Conservation (phyloP, 495 filamentous ascomycete genomes). For the Lepraria neglecta region DNA sequence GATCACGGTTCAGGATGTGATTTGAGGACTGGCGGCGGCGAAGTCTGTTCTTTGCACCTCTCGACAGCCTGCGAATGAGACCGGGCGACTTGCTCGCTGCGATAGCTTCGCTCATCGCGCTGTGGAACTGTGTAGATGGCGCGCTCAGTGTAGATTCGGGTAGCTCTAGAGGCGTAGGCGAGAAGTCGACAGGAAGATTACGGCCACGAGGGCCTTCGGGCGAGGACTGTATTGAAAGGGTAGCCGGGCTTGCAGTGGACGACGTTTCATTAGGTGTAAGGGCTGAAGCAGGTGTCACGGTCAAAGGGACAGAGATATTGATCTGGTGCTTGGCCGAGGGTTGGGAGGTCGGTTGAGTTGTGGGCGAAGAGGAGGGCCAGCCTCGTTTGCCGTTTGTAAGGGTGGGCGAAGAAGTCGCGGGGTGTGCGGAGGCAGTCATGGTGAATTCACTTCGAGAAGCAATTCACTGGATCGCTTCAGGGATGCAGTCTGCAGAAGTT, state of each 20-base stretch:
- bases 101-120: constrained; percentile 48
- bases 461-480: constrained; percentile 24
- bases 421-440: constrained; percentile 22
- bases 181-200: constrained; percentile 31
- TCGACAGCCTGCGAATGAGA: constrained; percentile 59
- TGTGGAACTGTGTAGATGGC: constrained; percentile 37
- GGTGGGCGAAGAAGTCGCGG: constrained; percentile 23
- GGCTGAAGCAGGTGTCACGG: constrained; percentile 22
- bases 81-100: constrained; percentile 48
- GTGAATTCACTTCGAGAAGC: neutral
- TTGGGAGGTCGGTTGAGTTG: constrained; percentile 4
- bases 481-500: constrained; percentile 1
- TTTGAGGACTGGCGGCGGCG: constrained; percentile 66
- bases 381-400: constrained; percentile 22
- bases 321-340: constrained; percentile 1
- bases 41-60: constrained; percentile 58
- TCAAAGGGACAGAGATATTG: constrained; percentile 24
- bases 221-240: constrained; percentile 47
- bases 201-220: constrained; percentile 47
- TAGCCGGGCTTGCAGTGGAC: constrained; percentile 40
- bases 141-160: constrained; percentile 50
- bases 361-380: constrained; percentile 24
- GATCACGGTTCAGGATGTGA: constrained; percentile 66
- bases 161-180: constrained; percentile 47
- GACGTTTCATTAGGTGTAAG: constrained; percentile 20